Percentiles rank a stretch among this genome's conserved stretches.
Conservation (phyloP, 1,284 basidiomycete genomes). For the Ganoderma lucidum region DNA sequence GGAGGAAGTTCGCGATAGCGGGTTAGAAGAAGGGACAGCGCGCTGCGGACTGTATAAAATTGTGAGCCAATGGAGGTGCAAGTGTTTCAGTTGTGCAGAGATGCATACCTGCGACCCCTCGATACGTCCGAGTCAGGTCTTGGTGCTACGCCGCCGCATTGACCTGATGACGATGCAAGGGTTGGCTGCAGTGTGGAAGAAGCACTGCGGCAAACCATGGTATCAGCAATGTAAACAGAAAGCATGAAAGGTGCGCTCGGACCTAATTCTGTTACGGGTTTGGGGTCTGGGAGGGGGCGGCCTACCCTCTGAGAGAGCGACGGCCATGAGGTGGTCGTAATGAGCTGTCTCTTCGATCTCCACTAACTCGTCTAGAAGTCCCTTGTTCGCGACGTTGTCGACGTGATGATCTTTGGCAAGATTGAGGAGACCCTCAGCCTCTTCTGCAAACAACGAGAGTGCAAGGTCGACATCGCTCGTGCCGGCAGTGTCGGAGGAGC, state of each 20-base stretch:
- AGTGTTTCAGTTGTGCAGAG: background rate
- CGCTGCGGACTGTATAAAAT: background rate
- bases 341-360: slow-evolving; percentile 32
- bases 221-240: background rate
- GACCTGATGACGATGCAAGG: background rate
- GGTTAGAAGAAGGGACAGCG: background rate
- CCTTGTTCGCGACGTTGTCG: slow-evolving; percentile 6
- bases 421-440: slow-evolving; percentile 29
- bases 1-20: background rate
- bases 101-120: background rate
- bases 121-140: background rate
- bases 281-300: slow-evolving; percentile 27
- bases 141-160: background rate
- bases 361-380: slow-evolving; percentile 28
- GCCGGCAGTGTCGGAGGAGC: background rate
- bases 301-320: slow-evolving; percentile 32
- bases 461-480: slow-evolving; percentile 34
- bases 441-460: slow-evolving; percentile 29
- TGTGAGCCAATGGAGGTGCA: background rate
- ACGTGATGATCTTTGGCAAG: slow-evolving; percentile 20
- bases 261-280: background rate
- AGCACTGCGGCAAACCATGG: background rate
- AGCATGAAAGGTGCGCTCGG: background rate
- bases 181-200: background rate
- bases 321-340: slow-evolving; percentile 32